Base-by-base conservation (phyloP, 495 filamentous ascomycete genomes). In the Talaromyces borbonicus region DNA sequence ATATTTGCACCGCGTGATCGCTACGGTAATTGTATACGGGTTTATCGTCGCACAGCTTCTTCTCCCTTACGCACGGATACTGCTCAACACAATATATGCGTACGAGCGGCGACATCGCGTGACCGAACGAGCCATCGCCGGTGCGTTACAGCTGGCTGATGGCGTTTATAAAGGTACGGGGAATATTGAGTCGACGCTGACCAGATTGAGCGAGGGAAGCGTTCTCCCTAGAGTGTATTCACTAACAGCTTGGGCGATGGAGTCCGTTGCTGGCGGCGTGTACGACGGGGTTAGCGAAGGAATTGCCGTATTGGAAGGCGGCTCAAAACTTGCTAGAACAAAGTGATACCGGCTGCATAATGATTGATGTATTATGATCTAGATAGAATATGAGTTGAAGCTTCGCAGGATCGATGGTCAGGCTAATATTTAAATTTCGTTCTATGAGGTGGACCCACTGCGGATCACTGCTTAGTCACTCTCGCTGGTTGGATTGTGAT, bases 21-120 rank as follows among this genome's bases (percentile, higher is more conserved):
- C 80, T 0, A 67, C 68, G 11, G 52, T 56, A 0, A 79, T 83
- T 14, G 56, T 84, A 26, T 64, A 73, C 20, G 24, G 79, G 0
- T 80, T 82, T 46, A 54, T 84, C 6, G 29, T 81, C 15, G 6
- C 76, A 30, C 75, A 77, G 15, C 63, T 79, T 14, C 31, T 81
- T 3, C 55, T 83, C 2, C 81, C 81, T 8, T 81, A 81, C 52
- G 51, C 75, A 22, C 77, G 69, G 48, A 40, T 70, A n/a, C 55
- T 82, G 5, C 42, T 82, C 19, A 60, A 58, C 15, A 52, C 67
- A 4, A 56, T 72, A 3, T 81, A 81, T 45, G 60, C 68, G 29
- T 84, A 79, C 50, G 83, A 86, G 48, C 75, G 79, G n/a, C 67
- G 75, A 24, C 69, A 83, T 56, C 74, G 65, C 47, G 67, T 85